Conservation (phyloP, 352 stramenopile species). For the Globisporangium cederbergense region DNA sequence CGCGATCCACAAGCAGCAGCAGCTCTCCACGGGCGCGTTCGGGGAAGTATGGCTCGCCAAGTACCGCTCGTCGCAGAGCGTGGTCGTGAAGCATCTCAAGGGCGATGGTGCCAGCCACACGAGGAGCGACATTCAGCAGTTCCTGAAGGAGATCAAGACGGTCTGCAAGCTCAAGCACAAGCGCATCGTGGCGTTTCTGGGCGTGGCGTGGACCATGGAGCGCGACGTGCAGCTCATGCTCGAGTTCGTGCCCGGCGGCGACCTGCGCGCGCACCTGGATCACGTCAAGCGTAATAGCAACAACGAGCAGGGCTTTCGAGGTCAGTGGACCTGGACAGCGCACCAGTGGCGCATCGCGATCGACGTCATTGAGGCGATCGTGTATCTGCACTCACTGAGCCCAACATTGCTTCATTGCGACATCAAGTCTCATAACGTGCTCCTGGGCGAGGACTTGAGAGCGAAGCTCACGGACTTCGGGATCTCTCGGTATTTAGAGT, state of each 20-base stretch:
- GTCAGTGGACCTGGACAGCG: slow-evolving; percentile 42
- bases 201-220: slow-evolving; percentile 21
- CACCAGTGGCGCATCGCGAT: slow-evolving; percentile 38
- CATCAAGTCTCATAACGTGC: slow-evolving; percentile 37
- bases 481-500: slow-evolving; percentile 29
- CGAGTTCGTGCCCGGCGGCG: slow-evolving; percentile 21
- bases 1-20: slow-evolving; percentile 8
- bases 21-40: slow-evolving; percentile 19
- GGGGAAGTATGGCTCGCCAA: slow-evolving; percentile 25
- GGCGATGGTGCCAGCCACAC: slow-evolving; percentile 2
- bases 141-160: slow-evolving; percentile 16
- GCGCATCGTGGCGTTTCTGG: slow-evolving; percentile 21
- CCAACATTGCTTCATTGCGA: slow-evolving; percentile 37
- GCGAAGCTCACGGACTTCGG: slow-evolving; percentile 46
- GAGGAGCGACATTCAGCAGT: slow-evolving; percentile 5
- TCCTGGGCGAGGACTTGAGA: slow-evolving; percentile 29
- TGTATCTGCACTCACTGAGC: slow-evolving; percentile 44
- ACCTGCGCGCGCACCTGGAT: slow-evolving; percentile 13
- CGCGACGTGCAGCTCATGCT: slow-evolving; percentile 18
- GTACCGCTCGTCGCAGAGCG: slow-evolving; percentile 11
- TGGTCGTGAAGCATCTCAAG: slow-evolving; percentile 14
- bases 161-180: slow-evolving; percentile 11
- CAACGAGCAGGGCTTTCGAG: slow-evolving; percentile 21
- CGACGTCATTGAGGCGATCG: slow-evolving; percentile 42
- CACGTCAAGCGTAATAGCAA: neutral